phyloP scores from a whole-genome alignment of 2,329 filamentous ascomycete species.

The Fusarium hainanense region DNA sequence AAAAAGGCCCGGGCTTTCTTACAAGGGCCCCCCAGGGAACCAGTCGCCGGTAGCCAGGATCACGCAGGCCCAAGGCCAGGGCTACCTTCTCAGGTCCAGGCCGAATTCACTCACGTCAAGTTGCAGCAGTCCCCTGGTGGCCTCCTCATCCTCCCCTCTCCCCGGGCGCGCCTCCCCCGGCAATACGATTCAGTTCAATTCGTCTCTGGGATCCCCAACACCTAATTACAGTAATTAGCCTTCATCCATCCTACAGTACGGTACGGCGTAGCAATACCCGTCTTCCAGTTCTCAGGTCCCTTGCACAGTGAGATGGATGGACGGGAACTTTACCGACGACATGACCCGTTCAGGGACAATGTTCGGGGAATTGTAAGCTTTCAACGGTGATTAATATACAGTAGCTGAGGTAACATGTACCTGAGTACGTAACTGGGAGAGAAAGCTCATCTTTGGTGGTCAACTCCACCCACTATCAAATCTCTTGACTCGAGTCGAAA shows the following conservation, averaged over 20 bases:
- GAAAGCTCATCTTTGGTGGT: not conserved
- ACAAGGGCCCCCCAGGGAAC: slow-evolving; percentile 22
- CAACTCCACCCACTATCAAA: slow-evolving; percentile 24
- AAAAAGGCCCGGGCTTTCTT: slow-evolving; percentile 30
- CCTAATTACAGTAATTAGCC: not conserved
- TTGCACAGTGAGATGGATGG: slow-evolving; percentile 5
- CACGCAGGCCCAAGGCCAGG: slow-evolving; percentile 13
- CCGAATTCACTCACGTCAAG: slow-evolving; percentile 13
- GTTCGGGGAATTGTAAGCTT: slow-evolving; percentile 17
- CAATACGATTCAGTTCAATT: slow-evolving; percentile 13
- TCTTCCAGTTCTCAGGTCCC: slow-evolving; percentile 12
- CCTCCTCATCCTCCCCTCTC: not conserved
- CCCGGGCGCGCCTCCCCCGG: slow-evolving; percentile 13
- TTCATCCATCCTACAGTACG: not conserved
- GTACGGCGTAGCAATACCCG: not conserved
- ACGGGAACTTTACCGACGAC: slow-evolving; percentile 28
- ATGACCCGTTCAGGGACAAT: not conserved
- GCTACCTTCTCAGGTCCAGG: slow-evolving; percentile 25
- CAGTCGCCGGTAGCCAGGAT: not conserved
- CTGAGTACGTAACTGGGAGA: not conserved
- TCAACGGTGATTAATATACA: not conserved
- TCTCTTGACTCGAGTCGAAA: slow-evolving; percentile 38
- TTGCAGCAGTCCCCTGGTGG: slow-evolving; percentile 19
- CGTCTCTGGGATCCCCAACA: not conserved
- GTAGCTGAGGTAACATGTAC: not conserved